These are phyloP conservation scores for Heritiera fomes DNA, from an alignment of 345 rosid species.

Conservation along the genomic window DNA sequence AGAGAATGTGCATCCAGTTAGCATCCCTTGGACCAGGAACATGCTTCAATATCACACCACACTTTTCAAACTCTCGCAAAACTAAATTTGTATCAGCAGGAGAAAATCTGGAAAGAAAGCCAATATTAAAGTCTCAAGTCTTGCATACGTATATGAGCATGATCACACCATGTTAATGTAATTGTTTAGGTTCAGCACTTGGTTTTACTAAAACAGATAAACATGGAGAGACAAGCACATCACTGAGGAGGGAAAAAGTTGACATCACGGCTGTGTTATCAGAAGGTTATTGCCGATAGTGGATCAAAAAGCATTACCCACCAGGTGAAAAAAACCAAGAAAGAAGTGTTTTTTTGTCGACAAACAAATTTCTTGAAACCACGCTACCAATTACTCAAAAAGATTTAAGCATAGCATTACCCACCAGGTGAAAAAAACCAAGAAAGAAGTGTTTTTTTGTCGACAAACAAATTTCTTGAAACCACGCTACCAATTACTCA, in stretches of 20 bases:
- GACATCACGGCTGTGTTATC: background rate
- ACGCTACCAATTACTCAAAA: background rate
- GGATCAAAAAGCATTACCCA: background rate
- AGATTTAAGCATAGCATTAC: no score
- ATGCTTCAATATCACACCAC: slow-evolving; percentile 87
- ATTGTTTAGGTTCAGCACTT: background rate
- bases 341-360: background rate
- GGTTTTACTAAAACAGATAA: background rate
- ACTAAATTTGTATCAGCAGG: slow-evolving; percentile 89
- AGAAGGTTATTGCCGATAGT: background rate
- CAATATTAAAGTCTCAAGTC: background rate
- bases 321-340: background rate
- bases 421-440: background rate
- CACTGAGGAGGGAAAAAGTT: background rate
- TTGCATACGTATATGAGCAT: background rate
- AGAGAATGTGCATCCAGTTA: slow-evolving; percentile 96
- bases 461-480: background rate
- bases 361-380: background rate
- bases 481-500: background rate
- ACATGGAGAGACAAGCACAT: background rate
- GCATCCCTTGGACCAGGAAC: slow-evolving; percentile 94
- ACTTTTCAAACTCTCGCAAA: slow-evolving; percentile 90
- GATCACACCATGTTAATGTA: background rate
- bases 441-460: background rate
- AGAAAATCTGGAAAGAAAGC: slow-evolving; percentile 62